phyloP scores from a whole-genome alignment of 2,329 filamentous ascomycete species.

The Fusarium longipes region DNA sequence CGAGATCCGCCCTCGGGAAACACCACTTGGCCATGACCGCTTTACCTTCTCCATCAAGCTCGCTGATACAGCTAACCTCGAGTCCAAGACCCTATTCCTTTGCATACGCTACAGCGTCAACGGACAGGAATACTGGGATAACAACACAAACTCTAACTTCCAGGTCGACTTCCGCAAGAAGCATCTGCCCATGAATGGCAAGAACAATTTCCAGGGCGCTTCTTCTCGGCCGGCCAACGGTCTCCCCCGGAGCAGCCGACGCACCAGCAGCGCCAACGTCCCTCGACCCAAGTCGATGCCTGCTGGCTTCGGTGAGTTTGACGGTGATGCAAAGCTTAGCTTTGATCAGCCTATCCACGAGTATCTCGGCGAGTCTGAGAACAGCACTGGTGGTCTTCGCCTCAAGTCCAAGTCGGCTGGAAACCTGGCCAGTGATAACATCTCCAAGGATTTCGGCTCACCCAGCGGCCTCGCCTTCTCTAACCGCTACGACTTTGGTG shows the following conservation, averaged over 20 bases:
- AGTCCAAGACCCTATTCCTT: slow-evolving; percentile 91
- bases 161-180: slow-evolving; percentile 94
- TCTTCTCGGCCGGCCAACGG: slow-evolving; percentile 62
- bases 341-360: slow-evolving; percentile 71
- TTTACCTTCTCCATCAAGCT: slow-evolving; percentile 97
- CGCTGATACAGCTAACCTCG: slow-evolving; percentile 89
- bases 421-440: slow-evolving; percentile 72
- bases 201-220: slow-evolving; percentile 63
- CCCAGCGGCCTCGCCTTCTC: slow-evolving; percentile 82
- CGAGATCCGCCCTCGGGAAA: slow-evolving; percentile 76
- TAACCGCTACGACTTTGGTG: slow-evolving; percentile 94
- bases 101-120: slow-evolving; percentile 89
- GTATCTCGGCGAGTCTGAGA: slow-evolving; percentile 71
- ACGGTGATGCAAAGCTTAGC: slow-evolving; percentile 66
- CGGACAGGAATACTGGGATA: slow-evolving; percentile 94
- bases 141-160: slow-evolving; percentile 88
- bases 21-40: slow-evolving; percentile 78
- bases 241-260: slow-evolving; percentile 75
- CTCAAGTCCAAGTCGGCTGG: slow-evolving; percentile 76
- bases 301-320: slow-evolving; percentile 77
- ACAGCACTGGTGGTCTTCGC: slow-evolving; percentile 67
- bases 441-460: slow-evolving; percentile 62
- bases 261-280: slow-evolving; percentile 54
- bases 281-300: slow-evolving; percentile 66
- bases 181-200: slow-evolving; percentile 69